Base-by-base conservation (phyloP, 352 stramenopile species). In the Pythium graminicola region DNA sequence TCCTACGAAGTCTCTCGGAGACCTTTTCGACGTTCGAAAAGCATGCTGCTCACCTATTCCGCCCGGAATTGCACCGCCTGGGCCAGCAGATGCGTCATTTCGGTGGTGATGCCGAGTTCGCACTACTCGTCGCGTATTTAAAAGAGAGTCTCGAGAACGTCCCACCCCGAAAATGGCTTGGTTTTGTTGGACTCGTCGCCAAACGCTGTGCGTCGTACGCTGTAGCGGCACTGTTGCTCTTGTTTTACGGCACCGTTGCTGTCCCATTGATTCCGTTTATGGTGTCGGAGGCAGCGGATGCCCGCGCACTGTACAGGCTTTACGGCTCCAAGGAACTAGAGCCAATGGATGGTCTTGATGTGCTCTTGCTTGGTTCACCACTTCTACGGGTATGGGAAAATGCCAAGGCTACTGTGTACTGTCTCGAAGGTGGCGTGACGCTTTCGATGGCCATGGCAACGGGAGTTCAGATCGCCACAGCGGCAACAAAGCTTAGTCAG, bases 351-450 rank as follows among this genome's bases (percentile, higher is more conserved):
- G 72, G 79, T 33, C 51, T 87, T 19, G 80, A 88, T 45, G 70
- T 93, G 23, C 64, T 89, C 50, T 50, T 91, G 51, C 57, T 85
- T 11, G 78, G 64, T n/a, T 90, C 82, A 3, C 76, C 79, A 20
- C 59, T 90, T 11, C 40, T 82, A 24, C 69, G 63, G 20, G 76
- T 93, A 33, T 91, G 80, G 82, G 57, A 72, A 46, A 93, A 93
- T 51, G 35, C 84, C 7, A 86, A 88, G 50, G 69, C 70, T 0
- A 72, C 65, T 10, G 67, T 89, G 31, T 86, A 89, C 46, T 87
- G 75, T 38, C 55, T 93, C 13, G 78, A 91, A 59, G 72, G 69
- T 8, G 79, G 72, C 23, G 66, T 86, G 31, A 75, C 69, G 13
- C 68, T 90, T 29, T 72, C 76, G 1, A 82, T 76, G 36, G 76